Evolutionary conservation across 345 rosid genomes (phyloP), one percentile per base, ranked within the genome.

Genomic region (Sapria himalayana): DNA sequence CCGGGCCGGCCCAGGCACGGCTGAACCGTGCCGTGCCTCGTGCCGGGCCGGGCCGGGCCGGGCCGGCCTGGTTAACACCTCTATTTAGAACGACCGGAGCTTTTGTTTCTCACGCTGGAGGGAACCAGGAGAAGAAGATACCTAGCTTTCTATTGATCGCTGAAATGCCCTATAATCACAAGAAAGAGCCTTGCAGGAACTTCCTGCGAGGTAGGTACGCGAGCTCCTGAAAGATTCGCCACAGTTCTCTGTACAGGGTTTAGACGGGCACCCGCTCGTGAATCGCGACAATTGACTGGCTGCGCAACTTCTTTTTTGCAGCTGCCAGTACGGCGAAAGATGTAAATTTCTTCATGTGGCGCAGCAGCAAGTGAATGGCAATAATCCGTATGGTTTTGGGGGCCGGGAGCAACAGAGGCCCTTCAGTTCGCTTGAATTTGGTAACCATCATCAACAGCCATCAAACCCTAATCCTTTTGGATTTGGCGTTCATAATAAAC

Each of bases 201-300:
- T 82, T 76, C 55, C 94, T 71, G 70, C 84, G 78, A 4, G 95
- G 95, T 36, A 61, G 69, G 95, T 76, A 1, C 1, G 12, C 8
- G 7, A 11, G 0, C 4, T 21, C 6, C 17, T 35, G 23, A 16
- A 11, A 24, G 11, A 18, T 13, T 7, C 10, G 15, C 3, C 19
- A n/a, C 15, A 6, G 15, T 27, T 22, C 12, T 5, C 4, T 35
- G 9, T 29, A 20, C 4, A 10, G 37, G 9, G 39, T 35, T n/a
- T 25, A 32, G 12, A 1, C 22, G 22, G 5, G 2, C 24, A 11
- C 1, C 34, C 12, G 42, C 17, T 37, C 12, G 19, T n/a, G 16
- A 29, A 12, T 25, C 41, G 14, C 9, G n/a, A 29, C 27, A 38
- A 24, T 12, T 35, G 3, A 5, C n/a, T 1, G n/a, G 8, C 24